Base-by-base conservation (phyloP, 2,329 filamentous ascomycete species). In the Hymenoscyphus albidus region DNA sequence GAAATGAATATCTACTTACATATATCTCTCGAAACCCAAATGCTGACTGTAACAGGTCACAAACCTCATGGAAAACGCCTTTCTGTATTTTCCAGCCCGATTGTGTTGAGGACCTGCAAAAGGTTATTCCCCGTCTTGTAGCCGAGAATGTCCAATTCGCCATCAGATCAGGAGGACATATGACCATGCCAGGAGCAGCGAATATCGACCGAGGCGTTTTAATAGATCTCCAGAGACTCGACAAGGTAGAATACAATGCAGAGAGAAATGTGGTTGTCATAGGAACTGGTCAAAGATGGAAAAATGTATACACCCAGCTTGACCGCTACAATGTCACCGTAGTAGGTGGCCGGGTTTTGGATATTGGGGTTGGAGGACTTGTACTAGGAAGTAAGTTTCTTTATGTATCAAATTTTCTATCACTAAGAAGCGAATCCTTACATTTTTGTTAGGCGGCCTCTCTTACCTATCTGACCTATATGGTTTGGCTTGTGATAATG, bases 111-210 rank as follows among this genome's bases (percentile, higher is more conserved):
- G 58, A 59, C 2, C 5, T 59, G 2, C 38, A 42, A 22, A 14
- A 59, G 3, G 2, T 44, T 1, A 27, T 59, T 18, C 6, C 35
- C 12, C n/a, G 12, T 9, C 58, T 59, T 3, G 58, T 59, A 13
- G 12, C 5, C 14, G 6, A 42, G n/a, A 40, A 59, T 40, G n/a
- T 59, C 1, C 14, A 76, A 93, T 80, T 80, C 68, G 77, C 78
- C 3, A 73, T 77, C 32, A 76, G 77, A 38, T 76, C 76, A 63
- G 78, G 78, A 18, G 79, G 79, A 0, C 79, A 80, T 70, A 74
- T 75, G n/a, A 73, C 76, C 1, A 76, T 77, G 67, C 70, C 74
- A 0, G 73, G 74, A 7, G 69, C 74, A 4, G 75, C 77, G 0
- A 79, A 71, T 58, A 76, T 73, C 58, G 65, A 74, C 6, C 74